These are phyloP conservation scores for Xanthoconium purpureum DNA, from an alignment of 768 basidiomycete genomes.

Conservation along the genomic window DNA sequence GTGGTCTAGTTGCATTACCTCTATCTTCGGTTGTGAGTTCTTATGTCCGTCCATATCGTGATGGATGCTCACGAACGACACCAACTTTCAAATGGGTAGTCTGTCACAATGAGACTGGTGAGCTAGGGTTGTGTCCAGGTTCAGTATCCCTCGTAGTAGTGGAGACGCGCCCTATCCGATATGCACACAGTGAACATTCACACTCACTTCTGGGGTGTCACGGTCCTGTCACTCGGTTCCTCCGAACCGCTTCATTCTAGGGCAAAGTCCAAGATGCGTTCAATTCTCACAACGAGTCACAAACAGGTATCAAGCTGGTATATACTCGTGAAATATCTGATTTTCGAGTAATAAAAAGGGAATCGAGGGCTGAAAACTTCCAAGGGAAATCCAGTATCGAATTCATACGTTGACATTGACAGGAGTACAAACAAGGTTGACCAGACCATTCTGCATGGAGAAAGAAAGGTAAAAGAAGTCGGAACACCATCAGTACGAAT, in stretches of 20 bases:
- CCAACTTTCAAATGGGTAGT: conserved; percentile 40
- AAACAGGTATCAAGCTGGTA: too few species aligned
- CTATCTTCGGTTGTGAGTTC: conserved; percentile 65
- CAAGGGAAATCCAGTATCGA: too few species aligned
- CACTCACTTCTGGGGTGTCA: conserved; percentile 66
- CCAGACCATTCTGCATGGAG: neutral
- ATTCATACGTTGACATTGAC: neutral
- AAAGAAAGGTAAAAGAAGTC: too few species aligned
- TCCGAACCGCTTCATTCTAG: too few species aligned
- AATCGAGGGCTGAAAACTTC: too few species aligned
- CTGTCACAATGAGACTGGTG: conserved; percentile 77
- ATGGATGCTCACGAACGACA: conserved; percentile 12
- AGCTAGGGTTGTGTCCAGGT: conserved; percentile 10
- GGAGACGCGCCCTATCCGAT: conserved; percentile 4
- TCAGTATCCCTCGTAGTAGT: neutral
- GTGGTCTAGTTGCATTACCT: conserved; percentile 60
- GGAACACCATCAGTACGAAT: too few species aligned
- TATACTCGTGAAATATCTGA: too few species aligned
- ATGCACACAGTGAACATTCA: conserved; percentile 86
- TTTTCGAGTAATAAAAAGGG: too few species aligned
- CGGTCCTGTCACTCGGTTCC: too few species aligned
- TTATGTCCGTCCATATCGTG: conserved; percentile 6
- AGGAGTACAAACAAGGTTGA: neutral
- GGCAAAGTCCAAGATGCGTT: too few species aligned
- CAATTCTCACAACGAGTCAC: too few species aligned